Evolutionary conservation across 2,329 filamentous ascomycete species (phyloP).

Genomic region (Sporothrix variecibatus): DNA sequence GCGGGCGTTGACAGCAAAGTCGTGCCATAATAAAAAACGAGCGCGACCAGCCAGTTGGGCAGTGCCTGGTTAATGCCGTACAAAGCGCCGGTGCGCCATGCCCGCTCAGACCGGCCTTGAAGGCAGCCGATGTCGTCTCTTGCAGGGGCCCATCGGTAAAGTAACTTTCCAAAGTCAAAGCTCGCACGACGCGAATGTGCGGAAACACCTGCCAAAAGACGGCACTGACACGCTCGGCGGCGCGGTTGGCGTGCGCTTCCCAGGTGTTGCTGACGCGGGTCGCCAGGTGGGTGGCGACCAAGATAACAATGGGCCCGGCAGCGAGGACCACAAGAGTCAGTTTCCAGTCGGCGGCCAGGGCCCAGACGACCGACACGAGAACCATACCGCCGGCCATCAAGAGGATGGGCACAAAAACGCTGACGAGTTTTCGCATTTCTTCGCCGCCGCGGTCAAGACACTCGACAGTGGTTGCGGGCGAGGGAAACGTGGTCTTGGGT

Average conservation of each 20-base stretch:
- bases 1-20: slow-evolving; percentile 56
- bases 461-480: slow-evolving; percentile 61
- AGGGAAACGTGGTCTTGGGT: slow-evolving; percentile 50
- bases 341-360: slow-evolving; percentile 73
- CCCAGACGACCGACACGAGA: slow-evolving; percentile 70
- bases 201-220: slow-evolving; percentile 74
- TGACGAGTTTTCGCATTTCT: slow-evolving; percentile 81
- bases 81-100: slow-evolving; percentile 66
- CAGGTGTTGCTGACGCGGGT: slow-evolving; percentile 66
- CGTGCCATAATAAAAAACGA: slow-evolving; percentile 83
- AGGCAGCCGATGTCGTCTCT: slow-evolving; percentile 52
- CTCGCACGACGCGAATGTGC: slow-evolving; percentile 76
- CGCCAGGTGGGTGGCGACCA: slow-evolving; percentile 66
- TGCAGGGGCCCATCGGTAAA: slow-evolving; percentile 65
- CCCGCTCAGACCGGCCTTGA: slow-evolving; percentile 65
- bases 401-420: slow-evolving; percentile 71
- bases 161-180: slow-evolving; percentile 70
- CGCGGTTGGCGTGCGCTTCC: slow-evolving; percentile 69
- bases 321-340: slow-evolving; percentile 75
- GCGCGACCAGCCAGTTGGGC: slow-evolving; percentile 69
- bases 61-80: slow-evolving; percentile 78
- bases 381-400: slow-evolving; percentile 70
- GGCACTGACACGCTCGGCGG: slow-evolving; percentile 59
- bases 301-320: slow-evolving; percentile 68
- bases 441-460: slow-evolving; percentile 80